Percentiles rank a stretch among this genome's conserved stretches.
Evolutionary conservation across 2,329 filamentous ascomycete genomes (phyloP).

Genomic region (Trichoderma sp.): DNA sequence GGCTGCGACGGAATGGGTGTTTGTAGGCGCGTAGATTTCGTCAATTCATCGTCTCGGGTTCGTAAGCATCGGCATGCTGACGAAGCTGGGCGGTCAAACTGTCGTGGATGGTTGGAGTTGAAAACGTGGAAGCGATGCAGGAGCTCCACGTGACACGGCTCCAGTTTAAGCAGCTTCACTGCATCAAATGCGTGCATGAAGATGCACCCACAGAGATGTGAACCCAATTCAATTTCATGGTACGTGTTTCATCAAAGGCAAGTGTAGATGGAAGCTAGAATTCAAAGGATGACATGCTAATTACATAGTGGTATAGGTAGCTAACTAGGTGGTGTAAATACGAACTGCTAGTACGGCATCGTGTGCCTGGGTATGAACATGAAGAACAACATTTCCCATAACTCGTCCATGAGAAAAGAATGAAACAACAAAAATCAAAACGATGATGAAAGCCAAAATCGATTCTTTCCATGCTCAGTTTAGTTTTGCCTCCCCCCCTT

Average conservation of each 20-base stretch:
- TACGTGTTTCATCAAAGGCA: not conserved
- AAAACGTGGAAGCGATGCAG: conserved; percentile 16
- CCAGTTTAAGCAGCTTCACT: conserved; percentile 1
- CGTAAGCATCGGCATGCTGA: not conserved
- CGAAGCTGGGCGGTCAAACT: not conserved
- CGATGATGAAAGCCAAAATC: not conserved
- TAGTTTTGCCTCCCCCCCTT: not conserved
- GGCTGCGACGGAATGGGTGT: not conserved
- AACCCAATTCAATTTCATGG: too few species aligned
- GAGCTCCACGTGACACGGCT: conserved; percentile 25
- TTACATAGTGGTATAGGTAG: not conserved
- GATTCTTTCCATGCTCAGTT: not conserved
- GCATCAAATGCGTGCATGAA: not conserved
- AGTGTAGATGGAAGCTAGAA: not conserved
- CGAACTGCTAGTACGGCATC: not conserved
- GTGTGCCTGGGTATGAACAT: conserved; percentile 6
- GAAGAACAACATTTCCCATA: conserved; percentile 9
- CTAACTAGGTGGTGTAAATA: conserved; percentile 4
- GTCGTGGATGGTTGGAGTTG: not conserved
- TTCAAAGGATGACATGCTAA: not conserved
- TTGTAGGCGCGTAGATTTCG: not conserved
- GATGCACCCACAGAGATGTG: not conserved
- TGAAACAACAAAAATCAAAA: not conserved
- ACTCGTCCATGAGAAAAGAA: not conserved
- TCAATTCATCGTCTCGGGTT: conserved; percentile 15